Evolutionary conservation across 2,329 filamentous ascomycete genomes (phyloP).

Genomic region (Thielaviopsis ethacetica): DNA sequence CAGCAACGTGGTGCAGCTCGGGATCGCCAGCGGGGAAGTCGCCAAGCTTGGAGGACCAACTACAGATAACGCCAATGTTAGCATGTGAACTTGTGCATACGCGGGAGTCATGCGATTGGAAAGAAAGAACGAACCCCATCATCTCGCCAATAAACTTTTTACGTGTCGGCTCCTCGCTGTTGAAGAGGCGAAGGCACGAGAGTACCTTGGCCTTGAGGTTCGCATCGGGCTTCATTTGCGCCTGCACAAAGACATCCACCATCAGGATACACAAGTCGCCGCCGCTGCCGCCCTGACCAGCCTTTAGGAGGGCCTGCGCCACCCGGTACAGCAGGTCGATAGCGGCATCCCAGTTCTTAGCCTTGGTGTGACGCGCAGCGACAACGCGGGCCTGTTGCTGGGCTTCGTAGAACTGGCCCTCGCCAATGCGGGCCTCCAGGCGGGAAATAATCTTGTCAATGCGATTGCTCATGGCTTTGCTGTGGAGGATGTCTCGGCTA

Average conservation of each 20-base stretch:
- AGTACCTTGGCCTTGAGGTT: constrained; percentile 58
- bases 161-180: constrained; percentile 67
- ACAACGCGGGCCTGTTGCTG: constrained; percentile 96
- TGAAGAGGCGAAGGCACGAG: constrained; percentile 65
- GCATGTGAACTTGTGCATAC: background rate
- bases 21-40: constrained; percentile 84
- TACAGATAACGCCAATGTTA: constrained; percentile 13
- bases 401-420: constrained; percentile 93
- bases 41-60: constrained; percentile 72
- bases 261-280: constrained; percentile 80
- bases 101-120: background rate
- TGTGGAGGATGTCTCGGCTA: background rate
- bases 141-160: constrained; percentile 86
- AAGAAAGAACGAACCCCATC: constrained; percentile 40
- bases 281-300: constrained; percentile 84
- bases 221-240: constrained; percentile 61
- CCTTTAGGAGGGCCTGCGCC: constrained; percentile 69
- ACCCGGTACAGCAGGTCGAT: constrained; percentile 77
- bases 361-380: constrained; percentile 83
- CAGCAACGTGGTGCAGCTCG: constrained; percentile 84
- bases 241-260: constrained; percentile 81
- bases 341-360: constrained; percentile 66
- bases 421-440: constrained; percentile 73
- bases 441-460: constrained; percentile 42
- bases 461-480: constrained; percentile 22